phyloP scores from a whole-genome alignment of 2,329 filamentous ascomycete species.

The Sporothrix curviconia region DNA sequence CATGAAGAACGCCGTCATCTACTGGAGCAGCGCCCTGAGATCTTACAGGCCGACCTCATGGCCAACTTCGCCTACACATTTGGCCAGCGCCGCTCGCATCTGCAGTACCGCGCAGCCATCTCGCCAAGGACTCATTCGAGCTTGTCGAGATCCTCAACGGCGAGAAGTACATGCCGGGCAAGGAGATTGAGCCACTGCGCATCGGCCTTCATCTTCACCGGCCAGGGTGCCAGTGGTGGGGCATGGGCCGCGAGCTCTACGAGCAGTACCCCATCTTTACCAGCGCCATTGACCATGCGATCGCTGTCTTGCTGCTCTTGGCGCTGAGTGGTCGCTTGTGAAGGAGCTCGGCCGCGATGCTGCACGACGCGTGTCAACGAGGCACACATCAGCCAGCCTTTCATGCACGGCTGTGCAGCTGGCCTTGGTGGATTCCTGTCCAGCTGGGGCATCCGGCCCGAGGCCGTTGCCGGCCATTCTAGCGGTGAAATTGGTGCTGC shows the following conservation, averaged over 20 bases:
- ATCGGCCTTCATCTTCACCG: slow-evolving; percentile 38
- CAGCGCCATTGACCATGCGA: slow-evolving; percentile 30
- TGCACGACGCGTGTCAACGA: slow-evolving; percentile 30
- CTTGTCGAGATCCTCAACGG: slow-evolving; percentile 39
- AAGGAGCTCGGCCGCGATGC: slow-evolving; percentile 32
- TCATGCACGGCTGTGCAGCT: slow-evolving; percentile 35
- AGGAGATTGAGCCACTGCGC: slow-evolving; percentile 31
- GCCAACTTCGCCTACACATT: slow-evolving; percentile 43
- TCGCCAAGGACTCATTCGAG: slow-evolving; percentile 37
- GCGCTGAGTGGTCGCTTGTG: slow-evolving; percentile 31
- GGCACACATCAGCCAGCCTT: slow-evolving; percentile 37
- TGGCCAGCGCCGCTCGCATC: slow-evolving; percentile 37
- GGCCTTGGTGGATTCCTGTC: slow-evolving; percentile 31
- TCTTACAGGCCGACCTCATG: slow-evolving; percentile 39
- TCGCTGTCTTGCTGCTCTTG: slow-evolving; percentile 25
- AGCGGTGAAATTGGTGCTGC: slow-evolving; percentile 40
- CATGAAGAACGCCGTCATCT: slow-evolving; percentile 35
- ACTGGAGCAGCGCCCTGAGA: slow-evolving; percentile 37
- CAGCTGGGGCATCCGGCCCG: slow-evolving; percentile 31
- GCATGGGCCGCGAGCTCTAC: slow-evolving; percentile 37
- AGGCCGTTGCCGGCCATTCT: slow-evolving; percentile 34
- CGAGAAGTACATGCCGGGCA: slow-evolving; percentile 29
- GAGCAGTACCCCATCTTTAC: slow-evolving; percentile 32
- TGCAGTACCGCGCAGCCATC: slow-evolving; percentile 39
- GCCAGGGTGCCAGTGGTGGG: slow-evolving; percentile 37